These are phyloP conservation scores for Aspergillus sp. DNA, from an alignment of 2,329 filamentous ascomycete genomes.

Conservation along the genomic window DNA sequence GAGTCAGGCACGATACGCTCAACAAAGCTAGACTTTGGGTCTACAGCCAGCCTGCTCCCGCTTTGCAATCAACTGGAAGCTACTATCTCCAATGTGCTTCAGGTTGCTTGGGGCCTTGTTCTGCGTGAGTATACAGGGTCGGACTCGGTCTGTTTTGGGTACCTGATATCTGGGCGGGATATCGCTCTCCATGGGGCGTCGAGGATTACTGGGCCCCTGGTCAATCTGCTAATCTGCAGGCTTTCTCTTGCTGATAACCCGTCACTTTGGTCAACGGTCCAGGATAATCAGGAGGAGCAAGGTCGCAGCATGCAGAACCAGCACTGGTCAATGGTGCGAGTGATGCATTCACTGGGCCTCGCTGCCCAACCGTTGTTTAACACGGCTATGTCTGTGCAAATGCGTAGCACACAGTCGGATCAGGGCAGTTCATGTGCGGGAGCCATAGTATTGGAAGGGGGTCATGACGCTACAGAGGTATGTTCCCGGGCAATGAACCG, in stretches of 20 bases:
- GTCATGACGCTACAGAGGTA: too few relatives aligned
- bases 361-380: slow-evolving; percentile 19
- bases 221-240: background rate
- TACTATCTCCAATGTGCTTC: background rate
- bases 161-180: background rate
- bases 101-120: background rate
- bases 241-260: background rate
- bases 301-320: background rate
- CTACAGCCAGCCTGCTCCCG: background rate
- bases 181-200: background rate
- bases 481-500: too few relatives aligned
- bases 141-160: background rate
- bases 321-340: background rate
- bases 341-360: background rate
- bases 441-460: too few relatives aligned
- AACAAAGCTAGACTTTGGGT: background rate
- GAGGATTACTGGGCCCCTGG: background rate
- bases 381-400: slow-evolving; percentile 18
- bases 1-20: background rate
- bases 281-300: background rate
- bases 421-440: too few relatives aligned
- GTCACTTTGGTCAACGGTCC: background rate
- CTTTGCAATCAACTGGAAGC: background rate
- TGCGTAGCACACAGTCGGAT: too few relatives aligned
- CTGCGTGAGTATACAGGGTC: background rate